Evolutionary conservation across 2,329 filamentous ascomycete genomes (phyloP).

Genomic region (Trichoderma cornu-damae): DNA sequence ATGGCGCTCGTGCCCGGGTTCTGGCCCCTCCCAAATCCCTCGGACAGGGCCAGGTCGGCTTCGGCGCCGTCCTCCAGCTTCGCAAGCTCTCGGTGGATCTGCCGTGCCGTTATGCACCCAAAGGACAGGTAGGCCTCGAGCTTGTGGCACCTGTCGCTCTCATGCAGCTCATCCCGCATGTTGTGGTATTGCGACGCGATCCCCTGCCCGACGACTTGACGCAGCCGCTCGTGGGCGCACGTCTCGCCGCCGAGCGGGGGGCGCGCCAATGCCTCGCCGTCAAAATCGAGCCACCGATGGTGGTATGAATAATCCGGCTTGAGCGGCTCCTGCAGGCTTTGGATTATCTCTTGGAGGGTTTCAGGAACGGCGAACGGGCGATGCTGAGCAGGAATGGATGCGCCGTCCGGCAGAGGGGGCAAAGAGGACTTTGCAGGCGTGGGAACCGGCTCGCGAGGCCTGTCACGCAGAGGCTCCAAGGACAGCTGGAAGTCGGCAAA

Average conservation of each 20-base stretch:
- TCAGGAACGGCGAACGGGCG: conserved; percentile 60
- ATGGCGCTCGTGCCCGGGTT: conserved; percentile 65
- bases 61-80: conserved; percentile 62
- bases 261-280: conserved; percentile 53
- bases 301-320: not conserved
- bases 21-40: conserved; percentile 64
- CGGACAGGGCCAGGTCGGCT: conserved; percentile 34
- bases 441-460: conserved; percentile 54
- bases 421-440: conserved; percentile 47
- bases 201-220: conserved; percentile 56
- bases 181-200: conserved; percentile 61
- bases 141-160: conserved; percentile 68
- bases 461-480: conserved; percentile 63
- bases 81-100: conserved; percentile 63
- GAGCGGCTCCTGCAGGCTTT: conserved; percentile 55
- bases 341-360: conserved; percentile 48
- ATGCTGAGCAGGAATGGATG: conserved; percentile 52
- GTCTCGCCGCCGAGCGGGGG: conserved; percentile 65
- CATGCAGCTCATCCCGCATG: conserved; percentile 66
- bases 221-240: conserved; percentile 52
- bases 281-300: conserved; percentile 44
- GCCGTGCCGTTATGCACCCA: conserved; percentile 67
- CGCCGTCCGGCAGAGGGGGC: conserved; percentile 49
- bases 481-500: too few species aligned
- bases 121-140: conserved; percentile 68